phyloP scores from a whole-genome alignment of 2,329 filamentous ascomycete species.

The Pyrenophora seminiperda region DNA sequence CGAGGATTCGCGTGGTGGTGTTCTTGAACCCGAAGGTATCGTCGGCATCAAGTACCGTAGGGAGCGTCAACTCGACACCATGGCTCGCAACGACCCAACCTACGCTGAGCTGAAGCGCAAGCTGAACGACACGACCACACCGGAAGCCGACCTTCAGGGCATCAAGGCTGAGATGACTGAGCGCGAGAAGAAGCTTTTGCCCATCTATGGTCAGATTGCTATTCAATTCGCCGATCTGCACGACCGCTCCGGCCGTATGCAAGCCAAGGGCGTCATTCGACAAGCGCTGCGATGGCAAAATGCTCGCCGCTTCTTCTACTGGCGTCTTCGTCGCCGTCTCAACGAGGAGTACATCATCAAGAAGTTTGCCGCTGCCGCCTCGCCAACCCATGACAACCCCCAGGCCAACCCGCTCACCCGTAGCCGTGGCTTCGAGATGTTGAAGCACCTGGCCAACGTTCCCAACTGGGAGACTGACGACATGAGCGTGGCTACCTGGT shows the following conservation, averaged over 20 bases:
- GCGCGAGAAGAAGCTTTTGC: constrained; percentile 86
- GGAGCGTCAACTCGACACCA: constrained; percentile 96
- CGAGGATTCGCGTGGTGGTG: constrained; percentile 90
- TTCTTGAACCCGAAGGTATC: constrained; percentile 96
- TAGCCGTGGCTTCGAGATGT: constrained; percentile 70
- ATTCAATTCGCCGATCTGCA: constrained; percentile 96
- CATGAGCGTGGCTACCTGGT: constrained; percentile 86
- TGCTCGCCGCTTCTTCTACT: constrained; percentile 98
- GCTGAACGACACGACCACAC: constrained; percentile 69
- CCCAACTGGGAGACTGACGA: constrained; percentile 79
- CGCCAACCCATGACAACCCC: constrained; percentile 48
- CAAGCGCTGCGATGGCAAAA: constrained; percentile 83
- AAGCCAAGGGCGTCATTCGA: constrained; percentile 94
- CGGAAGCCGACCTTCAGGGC: constrained; percentile 73
- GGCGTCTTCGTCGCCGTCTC: constrained; percentile 93
- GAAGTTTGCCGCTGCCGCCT: constrained; percentile 68
- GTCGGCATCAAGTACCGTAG: constrained; percentile 98
- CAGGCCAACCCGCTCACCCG: constrained; percentile 57
- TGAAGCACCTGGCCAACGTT: constrained; percentile 83
- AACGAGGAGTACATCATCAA: constrained; percentile 98
- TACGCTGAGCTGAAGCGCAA: constrained; percentile 86
- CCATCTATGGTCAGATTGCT: constrained; percentile 94
- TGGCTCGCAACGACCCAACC: constrained; percentile 86
- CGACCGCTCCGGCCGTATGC: constrained; percentile 95
- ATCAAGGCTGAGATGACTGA: constrained; percentile 84